phyloP scores from a whole-genome alignment of 2,329 filamentous ascomycete genomes.

The Arachnomyces sp. region DNA sequence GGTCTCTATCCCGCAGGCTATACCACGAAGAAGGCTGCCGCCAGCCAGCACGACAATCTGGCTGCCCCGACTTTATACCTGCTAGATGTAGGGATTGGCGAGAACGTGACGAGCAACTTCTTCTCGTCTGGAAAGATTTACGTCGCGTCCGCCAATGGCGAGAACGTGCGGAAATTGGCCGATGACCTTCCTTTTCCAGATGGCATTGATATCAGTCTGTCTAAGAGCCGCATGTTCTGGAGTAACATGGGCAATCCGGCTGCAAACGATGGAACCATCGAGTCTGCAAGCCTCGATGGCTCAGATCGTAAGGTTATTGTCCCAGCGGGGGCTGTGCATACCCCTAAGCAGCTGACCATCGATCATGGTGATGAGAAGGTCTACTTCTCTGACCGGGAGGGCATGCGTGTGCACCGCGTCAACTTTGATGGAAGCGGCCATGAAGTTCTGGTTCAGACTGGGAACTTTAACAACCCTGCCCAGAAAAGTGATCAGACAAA shows the following conservation, averaged over 20 bases:
- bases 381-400: constrained; percentile 41
- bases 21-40: too few relatives aligned
- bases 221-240: constrained; percentile 39
- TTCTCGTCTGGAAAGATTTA: too few relatives aligned
- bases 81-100: too few relatives aligned
- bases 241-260: constrained; percentile 42
- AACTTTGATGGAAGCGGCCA: constrained; percentile 28
- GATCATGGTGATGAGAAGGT: constrained; percentile 22
- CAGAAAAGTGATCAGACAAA: too few relatives aligned
- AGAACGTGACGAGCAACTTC: too few relatives aligned
- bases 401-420: constrained; percentile 28
- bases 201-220: constrained; percentile 35
- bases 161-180: too few relatives aligned
- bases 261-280: constrained; percentile 37
- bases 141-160: too few relatives aligned
- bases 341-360: constrained; percentile 37
- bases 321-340: constrained; percentile 39
- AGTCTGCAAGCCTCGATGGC: constrained; percentile 45
- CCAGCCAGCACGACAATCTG: too few relatives aligned
- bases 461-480: constrained; percentile 17
- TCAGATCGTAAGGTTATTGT: constrained; percentile 39
- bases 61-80: too few relatives aligned
- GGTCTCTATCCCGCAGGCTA: constrained; percentile 30
- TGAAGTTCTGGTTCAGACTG: constrained; percentile 34
- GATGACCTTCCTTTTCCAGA: too few relatives aligned